phyloP scores from a whole-genome alignment of 2,329 filamentous ascomycete genomes.

The Penicillium sp. region DNA sequence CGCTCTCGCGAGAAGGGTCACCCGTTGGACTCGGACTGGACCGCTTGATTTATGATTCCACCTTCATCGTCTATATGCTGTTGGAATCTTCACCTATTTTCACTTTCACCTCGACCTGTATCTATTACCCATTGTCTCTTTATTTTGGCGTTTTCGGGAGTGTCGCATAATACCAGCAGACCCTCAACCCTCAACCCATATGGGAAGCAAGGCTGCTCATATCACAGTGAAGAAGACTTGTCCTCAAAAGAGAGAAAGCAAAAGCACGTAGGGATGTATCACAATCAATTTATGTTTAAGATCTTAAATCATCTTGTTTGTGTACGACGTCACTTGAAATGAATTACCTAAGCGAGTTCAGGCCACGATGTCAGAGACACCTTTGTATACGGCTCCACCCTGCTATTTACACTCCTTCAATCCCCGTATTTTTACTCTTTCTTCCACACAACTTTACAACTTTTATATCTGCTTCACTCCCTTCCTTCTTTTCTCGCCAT shows the following conservation, averaged over 20 bases:
- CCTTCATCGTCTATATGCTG: conserved; percentile 7
- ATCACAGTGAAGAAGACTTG: conserved; percentile 13
- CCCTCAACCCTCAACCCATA: conserved; percentile 11
- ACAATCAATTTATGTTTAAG: conserved; percentile 12
- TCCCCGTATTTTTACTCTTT: neutral
- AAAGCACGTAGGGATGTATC: conserved; percentile 18
- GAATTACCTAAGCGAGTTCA: conserved; percentile 32
- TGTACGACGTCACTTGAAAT: conserved; percentile 25
- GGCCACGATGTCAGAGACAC: conserved; percentile 34
- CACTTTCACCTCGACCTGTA: conserved; percentile 27
- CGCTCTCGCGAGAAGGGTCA: conserved; percentile 37
- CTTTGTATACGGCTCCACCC: conserved; percentile 23
- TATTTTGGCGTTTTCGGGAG: conserved; percentile 32
- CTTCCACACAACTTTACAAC: conserved; percentile 8
- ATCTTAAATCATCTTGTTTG: conserved; percentile 1
- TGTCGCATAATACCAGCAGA: conserved; percentile 27
- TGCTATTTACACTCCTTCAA: conserved; percentile 13
- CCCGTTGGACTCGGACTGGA: conserved; percentile 45
- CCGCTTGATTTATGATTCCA: conserved; percentile 25
- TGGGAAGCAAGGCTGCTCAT: conserved; percentile 16
- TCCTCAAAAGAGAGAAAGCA: conserved; percentile 3
- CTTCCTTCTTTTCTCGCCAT: conserved; percentile 28
- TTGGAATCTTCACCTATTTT: conserved; percentile 15
- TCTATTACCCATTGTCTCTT: conserved; percentile 29
- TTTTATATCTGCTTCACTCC: conserved; percentile 4